These are phyloP conservation scores for Phytophthora tubulina DNA, from an alignment of 352 stramenopile species.

Conservation along the genomic window DNA sequence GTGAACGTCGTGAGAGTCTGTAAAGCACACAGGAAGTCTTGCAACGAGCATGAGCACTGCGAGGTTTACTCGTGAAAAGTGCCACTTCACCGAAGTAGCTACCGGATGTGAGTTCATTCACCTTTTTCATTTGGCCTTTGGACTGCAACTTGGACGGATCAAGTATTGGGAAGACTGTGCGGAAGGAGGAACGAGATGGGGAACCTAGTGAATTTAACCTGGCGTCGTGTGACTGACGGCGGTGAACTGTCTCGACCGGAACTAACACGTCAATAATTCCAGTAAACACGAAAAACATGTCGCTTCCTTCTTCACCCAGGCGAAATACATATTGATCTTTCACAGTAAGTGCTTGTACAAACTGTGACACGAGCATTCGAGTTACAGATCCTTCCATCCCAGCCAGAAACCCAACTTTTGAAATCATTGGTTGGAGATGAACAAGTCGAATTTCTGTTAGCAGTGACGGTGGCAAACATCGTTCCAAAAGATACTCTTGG, in stretches of 20 bases:
- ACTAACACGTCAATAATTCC: conserved; percentile 62
- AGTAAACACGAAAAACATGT: conserved; percentile 75
- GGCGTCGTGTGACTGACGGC: conserved; percentile 45
- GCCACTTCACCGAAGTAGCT: conserved; percentile 68
- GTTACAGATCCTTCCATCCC: conserved; percentile 61
- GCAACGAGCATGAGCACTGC: conserved; percentile 50
- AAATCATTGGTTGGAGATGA: conserved; percentile 64
- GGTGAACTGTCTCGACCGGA: conserved; percentile 38
- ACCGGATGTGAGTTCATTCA: conserved; percentile 59
- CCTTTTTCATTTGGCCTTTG: conserved; percentile 54
- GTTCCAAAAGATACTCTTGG: conserved; percentile 58
- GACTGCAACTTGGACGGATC: conserved; percentile 39
- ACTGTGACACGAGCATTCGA: conserved; percentile 63
- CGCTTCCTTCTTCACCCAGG: conserved; percentile 56
- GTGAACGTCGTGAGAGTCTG: conserved; percentile 51
- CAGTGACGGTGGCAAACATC: conserved; percentile 60
- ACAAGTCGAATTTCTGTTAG: conserved; percentile 66
- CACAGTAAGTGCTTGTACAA: conserved; percentile 54
- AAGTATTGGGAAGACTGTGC: conserved; percentile 26
- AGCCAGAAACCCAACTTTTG: conserved; percentile 63
- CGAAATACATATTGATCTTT: conserved; percentile 57
- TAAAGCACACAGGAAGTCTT: conserved; percentile 72
- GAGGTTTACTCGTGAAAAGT: conserved; percentile 57
- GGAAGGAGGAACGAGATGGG: conserved; percentile 28
- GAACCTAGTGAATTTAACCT: conserved; percentile 21